Evolutionary conservation across 2,329 filamentous ascomycete genomes (phyloP).

Genomic region (Gnomoniopsis smithogilvyi): DNA sequence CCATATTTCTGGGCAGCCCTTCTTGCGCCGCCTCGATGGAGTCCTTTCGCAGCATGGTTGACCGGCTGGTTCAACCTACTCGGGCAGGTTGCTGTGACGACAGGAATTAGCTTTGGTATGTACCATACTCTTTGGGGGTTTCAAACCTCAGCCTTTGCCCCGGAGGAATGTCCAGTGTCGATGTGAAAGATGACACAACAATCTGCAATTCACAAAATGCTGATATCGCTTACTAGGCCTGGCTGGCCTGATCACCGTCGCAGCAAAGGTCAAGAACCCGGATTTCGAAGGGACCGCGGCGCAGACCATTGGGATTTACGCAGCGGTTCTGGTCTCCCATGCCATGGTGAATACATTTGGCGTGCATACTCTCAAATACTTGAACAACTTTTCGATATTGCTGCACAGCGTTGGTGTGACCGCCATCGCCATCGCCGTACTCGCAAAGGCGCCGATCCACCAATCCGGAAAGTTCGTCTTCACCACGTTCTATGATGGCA

Average conservation of each 20-base stretch:
- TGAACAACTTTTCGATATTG: conserved; percentile 55
- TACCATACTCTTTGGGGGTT: too few relatives aligned
- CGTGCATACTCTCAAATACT: conserved; percentile 49
- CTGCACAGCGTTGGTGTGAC: conserved; percentile 52
- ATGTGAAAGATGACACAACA: too few relatives aligned
- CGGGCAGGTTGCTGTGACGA: conserved; percentile 38
- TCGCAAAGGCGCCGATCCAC: conserved; percentile 55
- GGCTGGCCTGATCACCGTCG: conserved; percentile 35
- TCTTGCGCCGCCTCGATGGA: conserved; percentile 44
- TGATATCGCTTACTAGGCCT: conserved; percentile 24
- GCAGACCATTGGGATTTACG: conserved; percentile 57
- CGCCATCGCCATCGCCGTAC: conserved; percentile 50
- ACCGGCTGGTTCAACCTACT: conserved; percentile 42
- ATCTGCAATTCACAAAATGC: too few relatives aligned
- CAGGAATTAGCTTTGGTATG: conserved; percentile 34
- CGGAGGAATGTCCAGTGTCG: too few relatives aligned
- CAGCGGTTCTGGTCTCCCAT: conserved; percentile 47
- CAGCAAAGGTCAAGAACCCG: conserved; percentile 33
- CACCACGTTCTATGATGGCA: conserved; percentile 51
- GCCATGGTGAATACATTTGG: conserved; percentile 56
- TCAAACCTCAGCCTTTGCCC: too few relatives aligned
- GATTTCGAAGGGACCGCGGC: conserved; percentile 38
- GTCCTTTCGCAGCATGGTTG: conserved; percentile 36
- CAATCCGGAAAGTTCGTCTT: conserved; percentile 53
- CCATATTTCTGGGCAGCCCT: conserved; percentile 61